These are phyloP conservation scores for Trichoderma citrinoviride DNA, from an alignment of 2,329 filamentous ascomycete species.

Conservation along the genomic window DNA sequence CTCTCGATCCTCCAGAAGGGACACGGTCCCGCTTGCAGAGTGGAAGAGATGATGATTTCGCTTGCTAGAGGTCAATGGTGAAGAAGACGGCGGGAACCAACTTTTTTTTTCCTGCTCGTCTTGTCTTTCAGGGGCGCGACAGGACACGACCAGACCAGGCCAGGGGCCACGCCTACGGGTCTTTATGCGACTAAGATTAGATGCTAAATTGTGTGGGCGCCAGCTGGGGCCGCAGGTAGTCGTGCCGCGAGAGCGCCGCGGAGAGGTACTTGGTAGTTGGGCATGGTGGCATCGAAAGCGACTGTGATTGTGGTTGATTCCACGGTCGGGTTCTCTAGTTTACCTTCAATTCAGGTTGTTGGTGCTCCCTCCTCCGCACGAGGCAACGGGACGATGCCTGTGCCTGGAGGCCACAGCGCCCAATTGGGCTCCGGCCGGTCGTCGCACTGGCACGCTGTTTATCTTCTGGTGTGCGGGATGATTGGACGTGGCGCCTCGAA, in stretches of 20 bases:
- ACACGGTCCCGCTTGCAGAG: constrained; percentile 13
- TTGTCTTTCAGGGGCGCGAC: constrained; percentile 16
- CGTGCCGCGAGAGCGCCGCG: not conserved
- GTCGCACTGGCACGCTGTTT: not conserved
- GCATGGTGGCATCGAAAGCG: not conserved
- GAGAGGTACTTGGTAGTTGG: not conserved
- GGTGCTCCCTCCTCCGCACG: not conserved
- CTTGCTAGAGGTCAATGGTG: constrained; percentile 14
- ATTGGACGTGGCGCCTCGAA: not conserved
- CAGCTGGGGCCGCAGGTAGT: constrained; percentile 3
- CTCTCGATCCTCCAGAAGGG: constrained; percentile 12
- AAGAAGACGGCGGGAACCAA: constrained; percentile 13
- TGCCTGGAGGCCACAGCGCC: constrained; percentile 1
- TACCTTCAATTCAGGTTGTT: not conserved
- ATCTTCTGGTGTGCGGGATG: not conserved
- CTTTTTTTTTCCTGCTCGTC: not conserved
- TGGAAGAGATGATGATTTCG: constrained; percentile 8
- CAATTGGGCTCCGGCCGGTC: not conserved
- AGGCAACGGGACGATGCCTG: not conserved
- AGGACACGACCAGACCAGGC: constrained; percentile 8
- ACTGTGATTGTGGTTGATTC: constrained; percentile 5
- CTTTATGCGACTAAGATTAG: constrained; percentile 22
- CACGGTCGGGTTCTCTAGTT: not conserved
- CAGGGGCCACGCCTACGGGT: constrained; percentile 16
- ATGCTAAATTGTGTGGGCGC: constrained; percentile 17